These are phyloP conservation scores for Cutaneotrichosporon arboriforme DNA, from an alignment of 1,284 basidiomycete genomes.

Conservation along the genomic window DNA sequence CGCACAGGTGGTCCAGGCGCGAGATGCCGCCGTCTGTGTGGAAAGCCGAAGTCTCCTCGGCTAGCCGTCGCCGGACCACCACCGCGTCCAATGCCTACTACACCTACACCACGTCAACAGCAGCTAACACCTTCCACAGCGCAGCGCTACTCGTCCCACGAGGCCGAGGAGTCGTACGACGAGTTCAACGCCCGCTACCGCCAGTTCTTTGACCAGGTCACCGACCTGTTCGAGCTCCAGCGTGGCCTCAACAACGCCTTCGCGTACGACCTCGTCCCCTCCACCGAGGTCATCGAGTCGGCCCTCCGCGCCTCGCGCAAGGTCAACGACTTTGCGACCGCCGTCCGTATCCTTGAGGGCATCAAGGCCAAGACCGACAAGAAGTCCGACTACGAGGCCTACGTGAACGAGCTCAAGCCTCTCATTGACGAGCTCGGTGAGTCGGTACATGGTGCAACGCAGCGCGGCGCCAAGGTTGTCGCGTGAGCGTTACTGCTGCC, in stretches of 20 bases:
- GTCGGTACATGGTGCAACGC: slow-evolving; percentile 45
- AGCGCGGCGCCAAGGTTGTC: too few species aligned
- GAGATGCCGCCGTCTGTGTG: not conserved
- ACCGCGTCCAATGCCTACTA: not conserved
- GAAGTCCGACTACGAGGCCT: slow-evolving; percentile 83
- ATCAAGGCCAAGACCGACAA: slow-evolving; percentile 93
- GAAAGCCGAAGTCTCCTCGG: too few species aligned
- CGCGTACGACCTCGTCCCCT: slow-evolving; percentile 94
- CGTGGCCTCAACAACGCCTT: slow-evolving; percentile 99
- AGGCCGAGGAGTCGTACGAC: slow-evolving; percentile 72
- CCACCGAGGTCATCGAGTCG: slow-evolving; percentile 80
- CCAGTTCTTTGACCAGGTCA: slow-evolving; percentile 83
- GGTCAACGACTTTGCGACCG: slow-evolving; percentile 95
- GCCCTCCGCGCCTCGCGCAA: slow-evolving; percentile 83
- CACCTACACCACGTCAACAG: not conserved
- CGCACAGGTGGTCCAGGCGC: not conserved
- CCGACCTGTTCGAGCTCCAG: slow-evolving; percentile 96
- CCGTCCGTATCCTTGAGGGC: slow-evolving; percentile 90
- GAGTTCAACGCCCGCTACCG: slow-evolving; percentile 90
- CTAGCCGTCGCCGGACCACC: not conserved
- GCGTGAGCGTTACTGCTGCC: too few species aligned
- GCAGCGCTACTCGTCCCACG: slow-evolving; percentile 26
- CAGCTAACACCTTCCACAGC: slow-evolving; percentile 15
- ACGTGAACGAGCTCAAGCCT: slow-evolving; percentile 78
- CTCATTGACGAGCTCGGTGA: slow-evolving; percentile 82